Conservation (phyloP, 2,329 filamentous ascomycete species). For the Diaporthe sp. region DNA sequence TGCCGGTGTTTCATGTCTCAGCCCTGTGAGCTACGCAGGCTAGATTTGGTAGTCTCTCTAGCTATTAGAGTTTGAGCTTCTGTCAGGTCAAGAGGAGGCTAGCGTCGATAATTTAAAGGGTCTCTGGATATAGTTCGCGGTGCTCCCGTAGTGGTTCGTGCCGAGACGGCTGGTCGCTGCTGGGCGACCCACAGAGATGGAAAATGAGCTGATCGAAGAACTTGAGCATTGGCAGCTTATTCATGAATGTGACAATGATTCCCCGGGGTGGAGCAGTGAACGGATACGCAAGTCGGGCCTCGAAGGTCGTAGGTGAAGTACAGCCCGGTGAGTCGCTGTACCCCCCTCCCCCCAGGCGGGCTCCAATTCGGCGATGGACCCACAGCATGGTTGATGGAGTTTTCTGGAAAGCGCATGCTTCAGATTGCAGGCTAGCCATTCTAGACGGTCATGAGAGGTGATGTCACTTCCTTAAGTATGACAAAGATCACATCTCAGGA, state of each 20-base stretch:
- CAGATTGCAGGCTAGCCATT: neutral
- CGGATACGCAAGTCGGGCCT: neutral
- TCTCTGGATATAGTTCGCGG: neutral
- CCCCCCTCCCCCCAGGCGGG: neutral
- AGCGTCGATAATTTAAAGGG: neutral
- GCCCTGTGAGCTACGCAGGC: neutral
- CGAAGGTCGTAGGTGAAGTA: neutral
- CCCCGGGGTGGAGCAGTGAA: too few relatives aligned
- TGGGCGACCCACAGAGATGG: neutral
- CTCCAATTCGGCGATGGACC: neutral
- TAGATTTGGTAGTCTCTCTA: neutral
- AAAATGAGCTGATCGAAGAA: neutral
- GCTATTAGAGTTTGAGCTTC: conserved; percentile 1
- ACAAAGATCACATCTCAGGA: neutral
- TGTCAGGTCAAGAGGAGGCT: neutral
- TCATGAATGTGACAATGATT: neutral
- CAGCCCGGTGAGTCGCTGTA: neutral
- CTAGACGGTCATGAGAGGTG: neutral
- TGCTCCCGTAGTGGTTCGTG: neutral
- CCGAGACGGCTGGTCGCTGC: neutral
- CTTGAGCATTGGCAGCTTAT: neutral
- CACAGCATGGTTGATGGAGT: neutral
- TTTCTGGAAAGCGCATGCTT: neutral
- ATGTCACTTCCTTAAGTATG: neutral
- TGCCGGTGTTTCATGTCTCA: neutral